Conservation (phyloP, 2,329 filamentous ascomycete genomes). For the Sporothrix inflata region DNA sequence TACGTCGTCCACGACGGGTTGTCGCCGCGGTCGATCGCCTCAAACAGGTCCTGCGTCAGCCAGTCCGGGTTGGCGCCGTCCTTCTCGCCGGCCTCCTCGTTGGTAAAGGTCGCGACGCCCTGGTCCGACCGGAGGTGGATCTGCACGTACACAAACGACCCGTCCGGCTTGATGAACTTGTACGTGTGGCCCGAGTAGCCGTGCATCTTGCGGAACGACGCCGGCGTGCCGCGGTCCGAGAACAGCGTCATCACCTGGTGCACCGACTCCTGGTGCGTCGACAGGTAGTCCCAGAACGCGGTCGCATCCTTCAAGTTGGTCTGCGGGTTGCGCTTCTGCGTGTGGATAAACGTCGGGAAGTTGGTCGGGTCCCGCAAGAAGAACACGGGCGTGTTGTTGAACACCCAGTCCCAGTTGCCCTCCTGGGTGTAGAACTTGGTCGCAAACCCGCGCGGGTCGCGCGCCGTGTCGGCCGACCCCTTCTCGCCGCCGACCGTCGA, state of each 20-base stretch:
- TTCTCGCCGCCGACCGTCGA: slow-evolving; percentile 74
- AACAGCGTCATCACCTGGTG: slow-evolving; percentile 70
- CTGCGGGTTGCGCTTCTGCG: slow-evolving; percentile 74
- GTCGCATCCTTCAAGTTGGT: slow-evolving; percentile 71
- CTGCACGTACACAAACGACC: slow-evolving; percentile 67
- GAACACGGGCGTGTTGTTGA: slow-evolving; percentile 78
- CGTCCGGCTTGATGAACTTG: slow-evolving; percentile 68
- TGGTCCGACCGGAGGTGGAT: slow-evolving; percentile 67
- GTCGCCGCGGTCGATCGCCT: slow-evolving; percentile 64
- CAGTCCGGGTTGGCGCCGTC: slow-evolving; percentile 63
- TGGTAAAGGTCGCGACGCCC: slow-evolving; percentile 62
- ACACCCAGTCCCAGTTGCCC: slow-evolving; percentile 73
- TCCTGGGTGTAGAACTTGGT: slow-evolving; percentile 75
- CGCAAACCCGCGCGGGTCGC: slow-evolving; percentile 77
- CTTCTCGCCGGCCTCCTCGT: slow-evolving; percentile 58
- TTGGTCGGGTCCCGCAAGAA: slow-evolving; percentile 75
- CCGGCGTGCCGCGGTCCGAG: slow-evolving; percentile 67
- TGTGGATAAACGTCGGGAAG: slow-evolving; percentile 76
- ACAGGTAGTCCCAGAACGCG: slow-evolving; percentile 63
- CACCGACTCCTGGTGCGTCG: slow-evolving; percentile 63
- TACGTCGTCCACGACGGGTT: slow-evolving; percentile 66
- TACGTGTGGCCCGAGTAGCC: slow-evolving; percentile 69
- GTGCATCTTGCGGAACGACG: slow-evolving; percentile 68
- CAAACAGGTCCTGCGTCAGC: slow-evolving; percentile 65
- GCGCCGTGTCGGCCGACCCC: slow-evolving; percentile 75